These are phyloP conservation scores for Cephalotrichum gorgonifer DNA, from an alignment of 2,329 filamentous ascomycete genomes.

Conservation along the genomic window DNA sequence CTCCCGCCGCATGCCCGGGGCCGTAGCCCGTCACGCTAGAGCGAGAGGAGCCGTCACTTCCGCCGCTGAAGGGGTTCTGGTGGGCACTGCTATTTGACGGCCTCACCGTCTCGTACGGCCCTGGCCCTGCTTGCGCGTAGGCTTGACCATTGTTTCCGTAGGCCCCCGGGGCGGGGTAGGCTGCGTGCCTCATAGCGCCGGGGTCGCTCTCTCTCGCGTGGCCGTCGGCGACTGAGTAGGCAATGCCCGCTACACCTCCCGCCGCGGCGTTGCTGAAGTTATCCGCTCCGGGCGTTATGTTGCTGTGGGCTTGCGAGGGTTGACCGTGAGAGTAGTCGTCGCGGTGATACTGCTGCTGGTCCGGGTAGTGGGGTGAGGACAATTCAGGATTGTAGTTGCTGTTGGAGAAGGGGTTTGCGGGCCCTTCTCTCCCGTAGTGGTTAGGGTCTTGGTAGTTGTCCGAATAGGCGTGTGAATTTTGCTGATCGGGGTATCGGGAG, in stretches of 20 bases:
- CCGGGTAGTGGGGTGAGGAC: constrained; percentile 1
- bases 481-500: constrained; percentile 6
- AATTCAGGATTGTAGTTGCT: constrained; percentile 5
- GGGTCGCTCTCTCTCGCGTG: constrained; percentile 55
- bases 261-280: constrained; percentile 53
- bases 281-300: constrained; percentile 52
- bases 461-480: constrained; percentile 8
- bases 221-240: constrained; percentile 53
- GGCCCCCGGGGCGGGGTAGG: not conserved
- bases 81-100: not conserved
- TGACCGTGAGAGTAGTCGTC: constrained; percentile 21
- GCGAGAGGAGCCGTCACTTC: constrained; percentile 18
- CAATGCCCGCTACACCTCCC: constrained; percentile 59
- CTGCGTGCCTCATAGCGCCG: constrained; percentile 41
- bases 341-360: constrained; percentile 7
- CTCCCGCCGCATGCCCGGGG: constrained; percentile 35
- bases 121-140: constrained; percentile 10
- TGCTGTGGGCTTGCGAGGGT: constrained; percentile 14
- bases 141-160: constrained; percentile 14
- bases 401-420: constrained; percentile 3
- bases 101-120: not conserved
- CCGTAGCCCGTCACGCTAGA: constrained; percentile 30
- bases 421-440: not conserved
- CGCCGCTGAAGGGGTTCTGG: constrained; percentile 3
- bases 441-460: constrained; percentile 3